A percentile compares a stretch with the other conserved stretches of the same genome.
Evolutionary conservation across 2,329 filamentous ascomycete genomes (phyloP).

Genomic region (Fusarium gaditjirri): DNA sequence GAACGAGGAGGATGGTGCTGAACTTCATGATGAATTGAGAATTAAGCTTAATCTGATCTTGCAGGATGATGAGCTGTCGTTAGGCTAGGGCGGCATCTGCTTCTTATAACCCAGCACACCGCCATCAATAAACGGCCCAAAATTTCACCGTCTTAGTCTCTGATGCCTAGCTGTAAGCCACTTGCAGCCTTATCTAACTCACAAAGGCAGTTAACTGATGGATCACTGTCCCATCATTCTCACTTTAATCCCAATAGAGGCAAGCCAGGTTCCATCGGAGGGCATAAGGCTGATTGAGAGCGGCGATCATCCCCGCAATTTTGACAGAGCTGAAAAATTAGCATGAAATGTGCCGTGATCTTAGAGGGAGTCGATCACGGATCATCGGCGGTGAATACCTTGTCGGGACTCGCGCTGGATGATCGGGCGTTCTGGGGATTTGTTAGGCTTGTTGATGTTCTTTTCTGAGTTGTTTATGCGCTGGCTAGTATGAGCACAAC

Average conservation of each 20-base stretch:
- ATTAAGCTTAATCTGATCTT: background rate
- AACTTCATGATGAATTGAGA: constrained; percentile 15
- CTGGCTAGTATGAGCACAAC: background rate
- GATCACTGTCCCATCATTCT: background rate
- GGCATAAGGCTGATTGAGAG: constrained; percentile 17
- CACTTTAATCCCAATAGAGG: background rate
- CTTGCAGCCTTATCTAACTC: background rate
- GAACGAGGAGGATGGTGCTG: constrained; percentile 1
- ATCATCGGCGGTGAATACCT: background rate
- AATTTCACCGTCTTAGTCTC: constrained; percentile 5
- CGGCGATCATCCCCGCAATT: background rate
- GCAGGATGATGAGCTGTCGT: background rate
- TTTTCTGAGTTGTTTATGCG: background rate
- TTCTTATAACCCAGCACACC: constrained; percentile 7
- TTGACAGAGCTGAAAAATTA: constrained; percentile 16
- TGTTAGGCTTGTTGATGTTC: background rate
- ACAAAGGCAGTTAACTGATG: background rate
- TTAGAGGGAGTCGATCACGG: background rate
- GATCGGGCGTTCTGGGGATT: background rate
- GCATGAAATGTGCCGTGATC: background rate
- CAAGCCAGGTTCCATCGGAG: background rate
- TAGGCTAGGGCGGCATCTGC: fast-evolving
- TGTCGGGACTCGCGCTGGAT: background rate
- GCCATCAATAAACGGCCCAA: background rate
- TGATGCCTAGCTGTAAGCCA: background rate